Evolutionary conservation across 257 asterid species (phyloP).

Genomic region (Nicotiana sylvestris): DNA sequence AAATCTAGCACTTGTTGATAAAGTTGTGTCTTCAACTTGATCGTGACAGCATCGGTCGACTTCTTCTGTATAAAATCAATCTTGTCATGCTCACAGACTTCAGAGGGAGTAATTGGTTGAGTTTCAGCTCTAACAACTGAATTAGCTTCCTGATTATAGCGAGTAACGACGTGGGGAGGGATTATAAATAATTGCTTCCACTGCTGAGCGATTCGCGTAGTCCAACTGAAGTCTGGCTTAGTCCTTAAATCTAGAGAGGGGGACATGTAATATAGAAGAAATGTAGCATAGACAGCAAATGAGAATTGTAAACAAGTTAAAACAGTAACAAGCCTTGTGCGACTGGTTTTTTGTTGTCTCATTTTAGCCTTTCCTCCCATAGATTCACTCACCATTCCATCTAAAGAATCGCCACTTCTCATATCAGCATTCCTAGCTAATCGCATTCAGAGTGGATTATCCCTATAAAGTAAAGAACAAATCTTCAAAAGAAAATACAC

Average conservation of each 20-base stretch:
- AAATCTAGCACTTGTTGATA: constrained; percentile 55
- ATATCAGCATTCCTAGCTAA: constrained; percentile 25
- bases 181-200: constrained; percentile 48
- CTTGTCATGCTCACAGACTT: constrained; percentile 71
- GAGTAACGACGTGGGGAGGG: constrained; percentile 49
- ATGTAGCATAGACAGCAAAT: constrained; percentile 82
- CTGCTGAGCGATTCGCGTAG: constrained; percentile 53
- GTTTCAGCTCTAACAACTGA: constrained; percentile 13
- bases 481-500: neutral
- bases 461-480: neutral
- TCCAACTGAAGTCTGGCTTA: constrained; percentile 80
- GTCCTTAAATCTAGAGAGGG: constrained; percentile 56
- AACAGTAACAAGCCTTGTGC: constrained; percentile 51
- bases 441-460: constrained; percentile 23
- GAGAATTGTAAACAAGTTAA: constrained; percentile 75
- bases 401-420: constrained; percentile 66
- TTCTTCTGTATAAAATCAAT: constrained; percentile 83
- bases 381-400: constrained; percentile 65
- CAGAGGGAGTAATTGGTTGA: constrained; percentile 24
- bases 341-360: constrained; percentile 35
- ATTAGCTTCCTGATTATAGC: constrained; percentile 34
- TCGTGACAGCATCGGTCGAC: constrained; percentile 59
- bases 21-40: constrained; percentile 66
- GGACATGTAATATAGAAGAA: constrained; percentile 70
- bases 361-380: constrained; percentile 48